Evolutionary conservation across 371 early-diverging fungal genomes (phyloP).

Genomic region (Polyrhizophydium stewartii): DNA sequence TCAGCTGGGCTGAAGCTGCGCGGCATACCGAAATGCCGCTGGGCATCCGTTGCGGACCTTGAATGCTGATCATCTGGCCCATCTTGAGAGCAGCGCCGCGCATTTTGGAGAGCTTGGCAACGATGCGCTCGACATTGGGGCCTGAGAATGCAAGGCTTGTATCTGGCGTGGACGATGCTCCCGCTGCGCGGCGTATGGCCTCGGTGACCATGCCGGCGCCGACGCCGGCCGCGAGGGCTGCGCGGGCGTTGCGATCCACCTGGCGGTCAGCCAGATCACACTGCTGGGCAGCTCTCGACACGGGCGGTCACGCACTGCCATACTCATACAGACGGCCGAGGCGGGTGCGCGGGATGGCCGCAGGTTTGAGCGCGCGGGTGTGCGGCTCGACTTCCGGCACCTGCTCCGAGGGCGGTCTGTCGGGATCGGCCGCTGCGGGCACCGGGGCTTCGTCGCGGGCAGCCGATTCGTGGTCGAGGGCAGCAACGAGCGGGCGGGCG

Average conservation of each 20-base stretch:
- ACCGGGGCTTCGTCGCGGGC: too few species aligned
- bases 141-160: constrained; percentile 15
- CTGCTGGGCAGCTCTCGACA: too few species aligned
- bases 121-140: constrained; percentile 79
- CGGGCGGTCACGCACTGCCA: not conserved
- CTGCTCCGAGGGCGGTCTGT: too few species aligned
- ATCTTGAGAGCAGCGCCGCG: constrained; percentile 96
- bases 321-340: not conserved
- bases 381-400: too few species aligned
- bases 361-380: not conserved
- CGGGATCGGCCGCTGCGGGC: too few species aligned
- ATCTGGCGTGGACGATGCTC: not conserved
- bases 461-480: too few species aligned
- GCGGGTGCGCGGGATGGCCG: not conserved
- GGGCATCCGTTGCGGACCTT: too few species aligned
- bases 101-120: constrained; percentile 85
- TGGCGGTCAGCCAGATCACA: too few species aligned
- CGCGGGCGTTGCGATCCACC: too few species aligned
- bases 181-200: constrained; percentile 18
- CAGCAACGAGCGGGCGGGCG: too few species aligned
- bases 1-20: not conserved
- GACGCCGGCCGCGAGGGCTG: constrained; percentile 22
- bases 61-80: constrained; percentile 96
- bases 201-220: constrained; percentile 28
- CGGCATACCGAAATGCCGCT: not conserved